Percentiles rank a stretch among this genome's conserved stretches.
Evolutionary conservation across 768 basidiomycete genomes (phyloP).

Genomic region (Steccherinum ochraceum): DNA sequence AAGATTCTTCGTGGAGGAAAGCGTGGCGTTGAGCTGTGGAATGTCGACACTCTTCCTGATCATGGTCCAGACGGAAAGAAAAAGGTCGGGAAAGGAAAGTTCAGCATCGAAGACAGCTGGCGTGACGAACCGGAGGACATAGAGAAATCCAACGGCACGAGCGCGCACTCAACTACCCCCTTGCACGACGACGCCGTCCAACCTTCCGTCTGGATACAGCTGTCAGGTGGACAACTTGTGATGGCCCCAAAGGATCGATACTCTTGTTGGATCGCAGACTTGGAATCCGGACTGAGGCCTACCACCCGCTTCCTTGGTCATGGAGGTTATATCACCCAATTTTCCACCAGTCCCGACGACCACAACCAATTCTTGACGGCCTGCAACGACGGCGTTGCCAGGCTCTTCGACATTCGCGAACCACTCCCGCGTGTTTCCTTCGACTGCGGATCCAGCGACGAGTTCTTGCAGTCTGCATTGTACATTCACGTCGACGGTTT

Average conservation of each 20-base stretch:
- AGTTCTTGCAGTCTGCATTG: conserved; percentile 15
- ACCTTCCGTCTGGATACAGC: background rate
- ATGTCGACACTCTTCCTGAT: conserved; percentile 21
- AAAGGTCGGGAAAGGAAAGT: conserved; percentile 5
- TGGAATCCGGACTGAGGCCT: conserved; percentile 28
- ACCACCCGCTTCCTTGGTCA: conserved; percentile 31
- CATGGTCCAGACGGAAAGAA: conserved; percentile 1
- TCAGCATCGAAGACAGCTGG: conserved; percentile 3
- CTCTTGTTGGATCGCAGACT: conserved; percentile 21
- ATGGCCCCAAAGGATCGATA: conserved; percentile 3
- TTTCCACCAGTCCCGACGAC: conserved; percentile 30
- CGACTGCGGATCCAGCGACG: conserved; percentile 27
- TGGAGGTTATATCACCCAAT: conserved; percentile 24
- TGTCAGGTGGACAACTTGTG: background rate
- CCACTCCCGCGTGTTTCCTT: conserved; percentile 32
- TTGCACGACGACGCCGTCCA: background rate
- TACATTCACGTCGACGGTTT: conserved; percentile 31
- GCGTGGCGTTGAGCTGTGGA: conserved; percentile 30
- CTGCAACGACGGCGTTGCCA: conserved; percentile 30
- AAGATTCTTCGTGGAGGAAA: conserved; percentile 27
- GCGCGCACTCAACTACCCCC: background rate
- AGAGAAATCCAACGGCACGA: conserved; percentile 7
- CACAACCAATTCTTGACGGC: conserved; percentile 30
- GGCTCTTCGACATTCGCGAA: conserved; percentile 33
- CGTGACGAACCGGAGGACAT: conserved; percentile 1